A percentile compares a stretch with the other conserved stretches of the same genome.
Evolutionary conservation across 495 filamentous ascomycete genomes (phyloP).

Genomic region (Xylaria telfairii): DNA sequence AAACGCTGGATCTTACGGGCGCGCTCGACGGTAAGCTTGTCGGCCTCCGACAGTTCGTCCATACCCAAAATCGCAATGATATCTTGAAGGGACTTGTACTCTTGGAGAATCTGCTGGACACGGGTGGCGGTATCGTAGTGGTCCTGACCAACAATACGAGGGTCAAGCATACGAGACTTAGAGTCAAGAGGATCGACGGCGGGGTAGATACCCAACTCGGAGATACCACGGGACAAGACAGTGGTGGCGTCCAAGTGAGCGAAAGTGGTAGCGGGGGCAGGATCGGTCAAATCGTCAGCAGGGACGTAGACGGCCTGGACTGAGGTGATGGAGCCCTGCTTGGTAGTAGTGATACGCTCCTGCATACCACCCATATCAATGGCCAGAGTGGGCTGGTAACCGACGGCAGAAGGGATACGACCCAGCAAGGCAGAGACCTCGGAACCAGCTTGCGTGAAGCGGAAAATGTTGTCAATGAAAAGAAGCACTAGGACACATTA

Average conservation of each 20-base stretch:
- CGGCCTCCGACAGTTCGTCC: constrained; percentile 98
- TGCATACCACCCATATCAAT: constrained; percentile 99
- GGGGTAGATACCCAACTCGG: constrained; percentile 99
- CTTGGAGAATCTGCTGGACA: constrained; percentile 98
- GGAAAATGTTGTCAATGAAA: constrained; percentile 99
- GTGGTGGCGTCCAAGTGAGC: constrained; percentile 99
- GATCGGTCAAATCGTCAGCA: constrained; percentile 99
- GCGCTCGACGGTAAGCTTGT: constrained; percentile 99
- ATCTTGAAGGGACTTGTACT: constrained; percentile 99
- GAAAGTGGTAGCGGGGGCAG: constrained; percentile 98
- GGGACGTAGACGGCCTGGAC: constrained; percentile 99
- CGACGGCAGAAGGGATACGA: constrained; percentile 99
- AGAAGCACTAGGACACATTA: constrained; percentile 71
- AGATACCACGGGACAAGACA: constrained; percentile 99
- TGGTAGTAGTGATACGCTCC: constrained; percentile 99
- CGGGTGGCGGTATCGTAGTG: constrained; percentile 94
- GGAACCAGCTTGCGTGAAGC: constrained; percentile 99
- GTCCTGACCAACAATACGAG: constrained; percentile 95
- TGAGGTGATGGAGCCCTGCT: constrained; percentile 98
- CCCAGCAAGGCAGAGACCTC: constrained; percentile 99
- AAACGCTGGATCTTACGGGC: constrained; percentile 99
- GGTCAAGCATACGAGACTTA: constrained; percentile 99
- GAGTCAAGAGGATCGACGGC: constrained; percentile 99
- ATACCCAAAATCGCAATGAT: constrained; percentile 99
- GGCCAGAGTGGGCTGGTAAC: constrained; percentile 99